These are phyloP conservation scores for Carnegiea gigantea DNA, from an alignment of 179 eudicot genomes.

Conservation along the genomic window DNA sequence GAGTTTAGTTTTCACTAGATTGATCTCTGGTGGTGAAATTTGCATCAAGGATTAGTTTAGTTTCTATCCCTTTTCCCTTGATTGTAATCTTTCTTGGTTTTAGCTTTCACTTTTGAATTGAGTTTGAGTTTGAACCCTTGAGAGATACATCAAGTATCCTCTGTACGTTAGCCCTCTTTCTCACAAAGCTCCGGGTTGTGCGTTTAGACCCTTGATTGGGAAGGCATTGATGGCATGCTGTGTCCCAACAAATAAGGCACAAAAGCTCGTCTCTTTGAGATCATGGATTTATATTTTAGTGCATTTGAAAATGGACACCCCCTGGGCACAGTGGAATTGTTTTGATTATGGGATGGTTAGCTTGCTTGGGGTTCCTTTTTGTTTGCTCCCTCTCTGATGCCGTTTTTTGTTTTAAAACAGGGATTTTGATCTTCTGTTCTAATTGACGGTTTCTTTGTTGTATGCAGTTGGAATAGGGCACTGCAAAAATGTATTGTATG, in stretches of 20 bases:
- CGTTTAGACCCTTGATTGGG: background rate
- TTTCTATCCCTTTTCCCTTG: too few relatives aligned
- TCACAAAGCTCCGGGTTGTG: background rate
- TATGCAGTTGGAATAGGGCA: constrained; percentile 7
- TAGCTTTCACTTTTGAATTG: too few relatives aligned
- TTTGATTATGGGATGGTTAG: background rate
- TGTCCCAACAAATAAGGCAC: too few relatives aligned
- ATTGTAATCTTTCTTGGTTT: too few relatives aligned
- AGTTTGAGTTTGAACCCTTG: too few relatives aligned
- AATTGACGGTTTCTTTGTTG: background rate
- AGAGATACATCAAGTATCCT: too few relatives aligned
- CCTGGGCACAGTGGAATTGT: background rate
- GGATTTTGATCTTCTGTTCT: background rate
- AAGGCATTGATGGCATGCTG: background rate
- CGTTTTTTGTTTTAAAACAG: background rate
- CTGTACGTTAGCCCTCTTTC: background rate
- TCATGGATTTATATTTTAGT: background rate
- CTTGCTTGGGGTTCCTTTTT: background rate
- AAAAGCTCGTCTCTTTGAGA: background rate
- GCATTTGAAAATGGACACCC: background rate
- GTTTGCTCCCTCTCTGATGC: background rate
- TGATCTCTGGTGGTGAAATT: too few relatives aligned
- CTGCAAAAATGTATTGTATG: background rate
- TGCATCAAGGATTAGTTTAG: too few relatives aligned
- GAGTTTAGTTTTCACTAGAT: too few relatives aligned